Conservation (phyloP, 2,329 filamentous ascomycete genomes). For the Plectosphaerella plurivora region DNA sequence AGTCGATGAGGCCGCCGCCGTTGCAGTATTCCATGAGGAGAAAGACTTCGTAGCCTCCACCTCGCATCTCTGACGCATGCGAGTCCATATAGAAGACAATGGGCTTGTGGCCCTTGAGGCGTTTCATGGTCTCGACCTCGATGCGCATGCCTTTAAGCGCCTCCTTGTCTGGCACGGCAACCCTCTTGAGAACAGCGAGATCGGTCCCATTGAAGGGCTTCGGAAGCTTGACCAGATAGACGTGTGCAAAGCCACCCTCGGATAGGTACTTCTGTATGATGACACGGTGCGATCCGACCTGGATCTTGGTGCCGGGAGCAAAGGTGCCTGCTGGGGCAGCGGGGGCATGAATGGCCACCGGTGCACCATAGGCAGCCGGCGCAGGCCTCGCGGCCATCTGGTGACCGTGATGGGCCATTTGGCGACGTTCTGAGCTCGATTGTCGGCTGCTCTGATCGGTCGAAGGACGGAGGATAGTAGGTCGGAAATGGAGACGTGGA, state of each 20-base stretch:
- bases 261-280: constrained; percentile 96
- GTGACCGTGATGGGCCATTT: constrained; percentile 12
- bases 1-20: constrained; percentile 94
- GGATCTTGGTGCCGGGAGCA: constrained; percentile 89
- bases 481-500: neutral
- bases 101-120: constrained; percentile 89
- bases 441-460: neutral
- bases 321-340: constrained; percentile 78
- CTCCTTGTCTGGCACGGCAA: constrained; percentile 95
- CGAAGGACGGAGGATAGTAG: neutral
- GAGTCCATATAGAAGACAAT: constrained; percentile 99
- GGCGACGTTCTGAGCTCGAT: neutral
- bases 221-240: constrained; percentile 89
- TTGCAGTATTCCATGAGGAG: constrained; percentile 97
- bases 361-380: constrained; percentile 39
- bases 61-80: constrained; percentile 88
- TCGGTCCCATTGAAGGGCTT: constrained; percentile 73
- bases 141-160: constrained; percentile 93
- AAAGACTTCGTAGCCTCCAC: constrained; percentile 95
- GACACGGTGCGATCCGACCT: constrained; percentile 87
- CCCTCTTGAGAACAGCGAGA: constrained; percentile 83
- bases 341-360: constrained; percentile 26
- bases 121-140: constrained; percentile 99
- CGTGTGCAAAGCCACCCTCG: constrained; percentile 96
- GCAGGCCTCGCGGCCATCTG: constrained; percentile 9